A percentile compares a stretch with the other conserved stretches of the same genome.
Conservation (phyloP, 805 yeast genomes). For the Grigorovia yakushimaensis region DNA sequence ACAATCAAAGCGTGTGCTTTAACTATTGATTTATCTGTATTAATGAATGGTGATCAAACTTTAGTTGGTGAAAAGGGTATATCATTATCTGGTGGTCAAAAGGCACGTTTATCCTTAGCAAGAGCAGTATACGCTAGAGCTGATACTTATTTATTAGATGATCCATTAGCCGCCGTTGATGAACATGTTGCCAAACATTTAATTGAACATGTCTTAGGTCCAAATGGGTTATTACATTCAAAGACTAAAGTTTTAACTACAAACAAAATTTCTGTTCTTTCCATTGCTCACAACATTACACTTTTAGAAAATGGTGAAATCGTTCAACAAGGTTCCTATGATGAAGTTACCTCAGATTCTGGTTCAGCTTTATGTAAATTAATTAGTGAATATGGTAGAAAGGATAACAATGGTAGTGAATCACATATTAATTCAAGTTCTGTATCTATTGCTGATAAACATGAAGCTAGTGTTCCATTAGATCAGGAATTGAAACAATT, state of each 20-base stretch:
- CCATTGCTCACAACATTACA: slow-evolving; percentile 60
- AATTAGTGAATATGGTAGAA: slow-evolving; percentile 54
- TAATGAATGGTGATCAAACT: slow-evolving; percentile 86
- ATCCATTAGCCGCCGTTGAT: slow-evolving; percentile 92
- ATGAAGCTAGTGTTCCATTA: slow-evolving; percentile 20
- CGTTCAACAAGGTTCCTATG: slow-evolving; percentile 55
- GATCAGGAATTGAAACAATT: slow-evolving; percentile 26
- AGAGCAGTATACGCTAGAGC: slow-evolving; percentile 94
- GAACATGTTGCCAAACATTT: slow-evolving; percentile 91
- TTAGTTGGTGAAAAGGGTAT: slow-evolving; percentile 97
- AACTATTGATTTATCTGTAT: slow-evolving; percentile 59
- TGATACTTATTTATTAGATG: slow-evolving; percentile 83
- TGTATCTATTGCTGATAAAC: slow-evolving; percentile 12
- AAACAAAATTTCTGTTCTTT: slow-evolving; percentile 72
- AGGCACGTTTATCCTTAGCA: slow-evolving; percentile 89
- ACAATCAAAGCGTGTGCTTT: slow-evolving; percentile 87
- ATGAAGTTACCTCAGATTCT: slow-evolving; percentile 35
- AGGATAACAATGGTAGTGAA: slow-evolving; percentile 14
- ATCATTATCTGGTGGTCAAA: slow-evolving; percentile 94
- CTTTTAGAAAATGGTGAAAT: slow-evolving; percentile 63
- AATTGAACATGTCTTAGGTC: slow-evolving; percentile 73
- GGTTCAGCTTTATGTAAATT: slow-evolving; percentile 43
- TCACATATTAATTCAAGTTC: slow-evolving; percentile 5
- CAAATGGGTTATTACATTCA: slow-evolving; percentile 61
- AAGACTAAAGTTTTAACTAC: slow-evolving; percentile 79